These are phyloP conservation scores for Elaeagnus macrophylla DNA, from an alignment of 306 rosid species.

Conservation along the genomic window DNA sequence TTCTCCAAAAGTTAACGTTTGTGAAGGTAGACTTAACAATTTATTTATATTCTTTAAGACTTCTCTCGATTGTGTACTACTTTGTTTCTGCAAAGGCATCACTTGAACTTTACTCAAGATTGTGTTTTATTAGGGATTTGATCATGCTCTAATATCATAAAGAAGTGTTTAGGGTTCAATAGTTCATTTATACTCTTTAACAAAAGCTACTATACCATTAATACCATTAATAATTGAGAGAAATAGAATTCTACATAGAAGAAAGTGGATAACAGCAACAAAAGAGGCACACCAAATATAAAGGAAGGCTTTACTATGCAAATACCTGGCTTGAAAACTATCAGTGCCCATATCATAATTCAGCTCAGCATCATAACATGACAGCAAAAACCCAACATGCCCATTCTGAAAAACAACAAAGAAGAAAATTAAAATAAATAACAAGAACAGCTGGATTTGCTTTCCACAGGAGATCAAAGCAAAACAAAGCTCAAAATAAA, in stretches of 20 bases:
- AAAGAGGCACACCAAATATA: constrained; percentile 4
- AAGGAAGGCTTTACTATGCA: constrained; percentile 5
- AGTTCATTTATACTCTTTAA: too few relatives aligned
- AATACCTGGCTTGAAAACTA: constrained; percentile 91
- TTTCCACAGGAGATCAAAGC: constrained; percentile 4
- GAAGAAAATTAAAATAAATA: constrained; percentile 9
- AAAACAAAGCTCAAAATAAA: neutral
- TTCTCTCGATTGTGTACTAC: too few relatives aligned
- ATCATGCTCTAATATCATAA: too few relatives aligned
- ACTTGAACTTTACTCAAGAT: too few relatives aligned
- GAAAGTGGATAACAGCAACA: neutral
- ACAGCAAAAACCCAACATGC: constrained; percentile 87
- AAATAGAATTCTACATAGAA: neutral
- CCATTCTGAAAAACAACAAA: constrained; percentile 57
- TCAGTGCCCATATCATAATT: constrained; percentile 66
- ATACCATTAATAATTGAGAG: too few relatives aligned
- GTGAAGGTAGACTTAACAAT: too few relatives aligned
- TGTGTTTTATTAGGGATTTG: too few relatives aligned
- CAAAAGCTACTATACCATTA: too few relatives aligned
- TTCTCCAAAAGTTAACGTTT: too few relatives aligned
- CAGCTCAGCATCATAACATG: constrained; percentile 94
- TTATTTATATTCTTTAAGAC: too few relatives aligned
- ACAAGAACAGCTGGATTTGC: neutral
- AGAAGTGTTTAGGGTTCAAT: too few relatives aligned
- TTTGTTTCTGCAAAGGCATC: too few relatives aligned